Base-by-base conservation (phyloP, 1,139 yeast genomes). In the Blastobotrys arbuscula region DNA sequence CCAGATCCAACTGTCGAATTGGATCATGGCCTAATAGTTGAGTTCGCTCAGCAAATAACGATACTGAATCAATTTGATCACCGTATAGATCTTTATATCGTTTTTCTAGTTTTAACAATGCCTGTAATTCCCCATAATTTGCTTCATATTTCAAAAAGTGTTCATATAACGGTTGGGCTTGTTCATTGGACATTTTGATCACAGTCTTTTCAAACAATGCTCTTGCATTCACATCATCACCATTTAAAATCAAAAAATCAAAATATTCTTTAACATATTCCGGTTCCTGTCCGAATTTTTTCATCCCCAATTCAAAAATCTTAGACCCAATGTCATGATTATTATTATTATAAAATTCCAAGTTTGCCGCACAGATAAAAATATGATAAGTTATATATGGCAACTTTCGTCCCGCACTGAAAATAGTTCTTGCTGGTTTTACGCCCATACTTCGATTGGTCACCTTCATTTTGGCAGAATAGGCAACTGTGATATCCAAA, bases 171-270 rank as follows among this genome's bases (percentile, higher is more conserved):
- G 67, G 65, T 50, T 71, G 67, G 42, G 76, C 66, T 49, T 55
- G 65, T 40, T 41, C 64, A 43, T 63, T 58, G 15, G 62, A 59
- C 52, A 79, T 65, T 49, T 72, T 74, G 19, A 74, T 73, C 2
- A 79, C 66, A 0, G 82, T 74, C 13, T 79, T 73, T 66, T 92
- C 97, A 63, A 92, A 84, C 40, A 88, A 73, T 12, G 89, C 88
- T 56, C 92, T 81, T 16, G 90, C 86, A 59, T 84, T 86, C 31
- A 87, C 84, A 50, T 82, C 84, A 64, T 89, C 96, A 63, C 84
- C 84, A 36, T 77, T 75, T 56, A 76, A 70, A 34, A 88, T 77
- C 54, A 92, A 71, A 62, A 85, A 90, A 53, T 83, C 79, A 59
- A 92, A 72, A 64, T 90, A 90, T 45, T 78, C 77, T 53, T 76